These are phyloP conservation scores for Firmiana major DNA, from an alignment of 345 rosid genomes.

Conservation along the genomic window DNA sequence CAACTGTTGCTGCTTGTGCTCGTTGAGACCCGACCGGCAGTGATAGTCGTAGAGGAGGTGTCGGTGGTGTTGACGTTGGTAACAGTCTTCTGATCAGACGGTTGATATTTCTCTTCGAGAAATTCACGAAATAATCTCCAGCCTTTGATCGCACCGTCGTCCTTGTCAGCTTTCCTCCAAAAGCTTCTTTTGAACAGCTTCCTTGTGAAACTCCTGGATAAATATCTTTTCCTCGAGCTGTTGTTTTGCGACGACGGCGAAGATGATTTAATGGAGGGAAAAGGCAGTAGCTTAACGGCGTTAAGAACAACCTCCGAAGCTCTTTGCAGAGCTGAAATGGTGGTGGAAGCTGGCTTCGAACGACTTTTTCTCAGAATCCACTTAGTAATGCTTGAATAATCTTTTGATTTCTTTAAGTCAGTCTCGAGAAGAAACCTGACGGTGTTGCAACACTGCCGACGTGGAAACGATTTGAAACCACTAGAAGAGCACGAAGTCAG, in stretches of 20 bases:
- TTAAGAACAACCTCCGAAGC: constrained; percentile 58
- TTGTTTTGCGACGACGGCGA: constrained; percentile 11
- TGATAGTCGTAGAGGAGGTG: background rate
- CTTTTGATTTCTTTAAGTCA: constrained; percentile 50
- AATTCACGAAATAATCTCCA: constrained; percentile 48
- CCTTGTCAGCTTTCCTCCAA: constrained; percentile 38
- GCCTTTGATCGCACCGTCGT: constrained; percentile 33
- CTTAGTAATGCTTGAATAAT: constrained; percentile 13
- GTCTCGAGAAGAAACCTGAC: constrained; percentile 61
- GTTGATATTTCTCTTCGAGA: constrained; percentile 37
- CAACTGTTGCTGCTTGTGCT: constrained; percentile 39
- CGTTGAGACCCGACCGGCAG: constrained; percentile 8
- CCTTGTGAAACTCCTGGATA: constrained; percentile 50
- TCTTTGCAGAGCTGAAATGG: constrained; percentile 46
- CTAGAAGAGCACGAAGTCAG: constrained; percentile 83
- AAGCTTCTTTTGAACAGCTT: constrained; percentile 44
- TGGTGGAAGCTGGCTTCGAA: constrained; percentile 15
- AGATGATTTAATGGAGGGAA: constrained; percentile 38
- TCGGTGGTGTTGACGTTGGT: constrained; percentile 3
- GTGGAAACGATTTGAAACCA: constrained; percentile 86
- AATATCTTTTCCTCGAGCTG: constrained; percentile 16
- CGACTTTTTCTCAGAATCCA: constrained; percentile 26
- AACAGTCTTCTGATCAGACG: constrained; percentile 26
- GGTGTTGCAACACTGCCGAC: constrained; percentile 59
- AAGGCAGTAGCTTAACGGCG: constrained; percentile 59